These are phyloP conservation scores for Berberis vulgaris DNA, from an alignment of 164 flowering plant genomes.

Conservation along the genomic window DNA sequence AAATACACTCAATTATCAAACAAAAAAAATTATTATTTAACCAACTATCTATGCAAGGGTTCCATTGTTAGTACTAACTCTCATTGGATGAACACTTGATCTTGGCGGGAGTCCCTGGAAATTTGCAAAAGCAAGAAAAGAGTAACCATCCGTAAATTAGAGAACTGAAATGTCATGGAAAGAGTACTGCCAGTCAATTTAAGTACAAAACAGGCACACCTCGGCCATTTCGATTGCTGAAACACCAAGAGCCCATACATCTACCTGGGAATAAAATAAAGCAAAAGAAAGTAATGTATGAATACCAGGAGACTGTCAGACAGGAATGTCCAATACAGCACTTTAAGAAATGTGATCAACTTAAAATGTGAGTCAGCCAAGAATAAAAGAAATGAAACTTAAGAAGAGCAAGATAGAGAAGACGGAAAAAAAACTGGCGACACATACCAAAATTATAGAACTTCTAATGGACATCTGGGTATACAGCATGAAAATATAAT, in stretches of 20 bases:
- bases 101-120: constrained; percentile 98
- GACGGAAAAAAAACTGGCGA: not conserved
- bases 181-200: not conserved
- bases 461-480: too few relatives aligned
- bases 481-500: too few relatives aligned
- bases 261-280: constrained; percentile 53
- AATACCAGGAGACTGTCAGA: not conserved
- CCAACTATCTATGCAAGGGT: not conserved
- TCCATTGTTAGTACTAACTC: constrained; percentile 52
- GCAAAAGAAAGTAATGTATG: not conserved
- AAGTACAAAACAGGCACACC: constrained; percentile 32
- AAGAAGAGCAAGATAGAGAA: not conserved
- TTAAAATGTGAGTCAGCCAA: not conserved
- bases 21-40: too few relatives aligned
- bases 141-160: too few relatives aligned
- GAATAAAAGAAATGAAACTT: not conserved
- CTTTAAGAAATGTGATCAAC: not conserved
- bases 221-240: constrained; percentile 99
- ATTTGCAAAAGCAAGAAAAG: not conserved
- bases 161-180: too few relatives aligned
- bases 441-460: too few relatives aligned
- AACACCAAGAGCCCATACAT: constrained; percentile 99
- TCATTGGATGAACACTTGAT: constrained; percentile 96
- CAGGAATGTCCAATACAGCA: not conserved
- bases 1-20: too few relatives aligned